Percentiles rank a stretch among this genome's conserved stretches.
These are phyloP conservation scores for Desmodesmus armatus DNA, from an alignment of 139 green algal genomes.

Conservation along the genomic window DNA sequence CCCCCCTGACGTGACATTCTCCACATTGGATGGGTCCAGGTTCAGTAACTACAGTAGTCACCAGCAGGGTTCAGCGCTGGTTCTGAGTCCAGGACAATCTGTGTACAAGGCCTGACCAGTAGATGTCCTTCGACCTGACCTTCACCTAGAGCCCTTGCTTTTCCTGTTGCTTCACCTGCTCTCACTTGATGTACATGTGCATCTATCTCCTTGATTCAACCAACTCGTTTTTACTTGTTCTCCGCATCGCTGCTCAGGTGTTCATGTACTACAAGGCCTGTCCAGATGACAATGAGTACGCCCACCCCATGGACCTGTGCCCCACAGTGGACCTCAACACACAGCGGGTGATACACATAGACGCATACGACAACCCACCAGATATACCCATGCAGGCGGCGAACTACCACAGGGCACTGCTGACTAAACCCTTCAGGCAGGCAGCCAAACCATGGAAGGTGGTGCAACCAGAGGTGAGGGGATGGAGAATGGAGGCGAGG, in stretches of 20 bases:
- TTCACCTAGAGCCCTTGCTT: not conserved
- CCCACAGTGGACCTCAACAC: constrained; percentile 82
- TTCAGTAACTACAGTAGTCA: too few relatives aligned
- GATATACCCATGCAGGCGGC: constrained; percentile 13
- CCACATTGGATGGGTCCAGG: too few relatives aligned
- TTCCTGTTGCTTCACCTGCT: not conserved
- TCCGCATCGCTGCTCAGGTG: constrained; percentile 70
- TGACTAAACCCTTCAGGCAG: constrained; percentile 47
- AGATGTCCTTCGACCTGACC: too few relatives aligned
- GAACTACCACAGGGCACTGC: constrained; percentile 74
- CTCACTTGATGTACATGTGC: not conserved
- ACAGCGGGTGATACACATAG: constrained; percentile 27
- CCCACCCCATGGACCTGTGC: constrained; percentile 80
- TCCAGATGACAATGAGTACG: constrained; percentile 83
- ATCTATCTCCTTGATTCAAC: not conserved
- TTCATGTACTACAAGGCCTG: constrained; percentile 78
- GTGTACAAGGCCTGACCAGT: too few relatives aligned
- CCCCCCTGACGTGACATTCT: too few relatives aligned
- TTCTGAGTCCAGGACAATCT: too few relatives aligned
- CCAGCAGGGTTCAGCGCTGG: not conserved
- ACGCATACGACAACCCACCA: constrained; percentile 12
- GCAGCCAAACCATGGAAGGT: constrained; percentile 80
- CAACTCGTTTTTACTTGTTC: too few relatives aligned
- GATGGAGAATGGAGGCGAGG: too few relatives aligned
- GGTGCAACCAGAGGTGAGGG: constrained; percentile 55